Base-by-base conservation (phyloP, 306 rosid species). In the Cotoneaster glaucophyllus region DNA sequence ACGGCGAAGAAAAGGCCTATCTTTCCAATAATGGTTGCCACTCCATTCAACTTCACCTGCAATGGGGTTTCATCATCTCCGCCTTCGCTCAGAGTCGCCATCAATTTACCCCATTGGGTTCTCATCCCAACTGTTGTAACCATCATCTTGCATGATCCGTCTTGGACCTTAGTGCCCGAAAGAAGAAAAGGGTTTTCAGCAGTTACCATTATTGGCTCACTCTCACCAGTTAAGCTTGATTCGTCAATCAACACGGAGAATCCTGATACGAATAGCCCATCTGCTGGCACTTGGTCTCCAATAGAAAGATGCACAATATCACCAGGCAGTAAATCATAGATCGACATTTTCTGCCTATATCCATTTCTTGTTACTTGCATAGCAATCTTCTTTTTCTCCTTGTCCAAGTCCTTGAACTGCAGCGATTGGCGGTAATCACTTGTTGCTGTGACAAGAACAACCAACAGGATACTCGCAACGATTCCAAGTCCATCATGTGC, bases 21-120 rank as follows among this genome's bases (percentile, higher is more conserved):
- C 81, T 95, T 95, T 67, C 99, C 97, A 37, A 95, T 92, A 74
- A 95, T 83, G 77, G 99, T 95, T 64, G 99, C 99, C 64, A 95
- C 99, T 79, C 99, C 97, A 69, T 95, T 95, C 84, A 95, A 63
- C 79, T 95, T 95, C 67, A 95, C 99, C 78, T 92, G 99, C 83
- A 95, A 78, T 14, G 99, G 97, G 76, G 99, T 95, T 84, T 95
- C 99, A 79, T 95, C 99, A 67, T 89, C 97, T 66, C 99, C 99
- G 2, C 97, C 97, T 87, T 95, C 97, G 76, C 92, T 88, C 37
- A 95, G 97, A 67, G 99, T 95, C 31, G 96, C 99, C 93, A 91
- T 92, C 84, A 95, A 76, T 78, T 95, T 95, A 14, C 99, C 99
- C 99, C 99, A 95, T 77, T 95, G 97, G 74, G 99, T 95, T 85